Base-by-base conservation (phyloP, 2,329 filamentous ascomycete species). In the Fusarium circinatum region DNA sequence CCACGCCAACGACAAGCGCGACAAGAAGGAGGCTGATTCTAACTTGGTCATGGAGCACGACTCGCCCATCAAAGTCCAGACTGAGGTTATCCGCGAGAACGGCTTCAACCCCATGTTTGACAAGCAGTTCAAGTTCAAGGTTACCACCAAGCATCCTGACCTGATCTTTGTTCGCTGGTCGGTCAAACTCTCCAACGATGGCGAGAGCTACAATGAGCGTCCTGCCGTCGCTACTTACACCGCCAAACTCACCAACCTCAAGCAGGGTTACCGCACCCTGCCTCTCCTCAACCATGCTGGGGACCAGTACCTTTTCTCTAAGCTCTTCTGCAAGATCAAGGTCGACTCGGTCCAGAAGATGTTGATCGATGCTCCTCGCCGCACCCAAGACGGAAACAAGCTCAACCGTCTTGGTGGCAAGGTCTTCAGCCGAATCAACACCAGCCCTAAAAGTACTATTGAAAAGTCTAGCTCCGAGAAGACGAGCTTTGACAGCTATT, bases 101-200 rank as follows among this genome's bases (percentile, higher is more conserved):
- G 96, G 95, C 30, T 98, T 97, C 84, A 97, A 98, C 80, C 96
- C 96, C 3, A 87, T 92, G 62, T 99, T 97, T 82, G 90, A 95
- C 76, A 91, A 94, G 76, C 89, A 89, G 65, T 93, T 96, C 83
- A 90, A 90, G 70, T 92, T 98, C 82, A 92, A 91, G 63, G 87
- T 98, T 30, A 94, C 94, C 54, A 98, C 96, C n/a, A 97, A 97
- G 80, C 95, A 96, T 79, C 95, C 96, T 1, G 94, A 96, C 77
- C 87, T 99, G 36, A 93, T 98, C 65, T 98, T 98, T 82, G 91
- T 99, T 59, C 93, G 95, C 51, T 98, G 94, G 90, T 95, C 92
- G 30, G 94, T 98, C 62, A 96, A 94, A 88, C 93, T 96, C 75
- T 95, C 95, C 3, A 87, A 90, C 67, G 94, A 96, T 79, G 93